Percentiles rank a stretch among this genome's conserved stretches.
phyloP scores from a whole-genome alignment of 2,329 filamentous ascomycete species.

The Plenodomus lindquistii region DNA sequence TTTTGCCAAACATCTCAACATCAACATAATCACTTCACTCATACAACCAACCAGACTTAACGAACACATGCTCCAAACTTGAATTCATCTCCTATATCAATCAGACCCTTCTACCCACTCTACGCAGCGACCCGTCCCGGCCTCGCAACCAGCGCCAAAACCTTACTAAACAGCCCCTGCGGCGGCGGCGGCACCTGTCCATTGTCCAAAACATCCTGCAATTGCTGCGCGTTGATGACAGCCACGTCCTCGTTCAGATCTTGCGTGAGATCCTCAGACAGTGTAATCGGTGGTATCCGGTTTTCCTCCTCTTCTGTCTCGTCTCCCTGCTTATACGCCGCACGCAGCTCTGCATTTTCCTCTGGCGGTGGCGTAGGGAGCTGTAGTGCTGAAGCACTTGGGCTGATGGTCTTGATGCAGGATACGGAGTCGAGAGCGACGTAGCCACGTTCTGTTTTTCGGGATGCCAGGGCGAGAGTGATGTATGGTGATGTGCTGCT shows the following conservation, averaged over 20 bases:
- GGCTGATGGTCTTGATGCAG: slow-evolving; percentile 61
- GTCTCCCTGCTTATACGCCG: slow-evolving; percentile 12
- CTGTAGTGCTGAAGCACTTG: slow-evolving; percentile 29
- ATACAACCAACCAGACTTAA: no score
- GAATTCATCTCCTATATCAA: no score
- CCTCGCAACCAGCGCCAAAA: slow-evolving; percentile 19
- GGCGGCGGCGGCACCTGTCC: slow-evolving; percentile 18
- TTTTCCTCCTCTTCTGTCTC: slow-evolving; percentile 4
- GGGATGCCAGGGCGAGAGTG: slow-evolving; percentile 69
- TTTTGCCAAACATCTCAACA: no score
- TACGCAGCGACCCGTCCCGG: slow-evolving; percentile 15
- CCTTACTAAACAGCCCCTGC: slow-evolving; percentile 18
- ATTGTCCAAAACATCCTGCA: slow-evolving; percentile 24
- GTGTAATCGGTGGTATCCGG: slow-evolving; percentile 2
- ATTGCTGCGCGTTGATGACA: slow-evolving; percentile 17
- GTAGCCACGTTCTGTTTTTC: slow-evolving; percentile 69
- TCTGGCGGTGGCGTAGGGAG: slow-evolving; percentile 39
- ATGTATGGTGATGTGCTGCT: slow-evolving; percentile 58
- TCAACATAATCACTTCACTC: no score
- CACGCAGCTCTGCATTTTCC: slow-evolving; percentile 35
- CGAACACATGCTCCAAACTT: no score
- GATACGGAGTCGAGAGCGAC: slow-evolving; percentile 75
- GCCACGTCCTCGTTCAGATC: slow-evolving; percentile 15
- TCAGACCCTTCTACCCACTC: neutral
- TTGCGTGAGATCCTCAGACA: slow-evolving; percentile 13